A percentile compares a stretch with the other conserved stretches of the same genome.
phyloP scores from a whole-genome alignment of 2,329 filamentous ascomycete genomes.

The Chaetomiaceae sp. region DNA sequence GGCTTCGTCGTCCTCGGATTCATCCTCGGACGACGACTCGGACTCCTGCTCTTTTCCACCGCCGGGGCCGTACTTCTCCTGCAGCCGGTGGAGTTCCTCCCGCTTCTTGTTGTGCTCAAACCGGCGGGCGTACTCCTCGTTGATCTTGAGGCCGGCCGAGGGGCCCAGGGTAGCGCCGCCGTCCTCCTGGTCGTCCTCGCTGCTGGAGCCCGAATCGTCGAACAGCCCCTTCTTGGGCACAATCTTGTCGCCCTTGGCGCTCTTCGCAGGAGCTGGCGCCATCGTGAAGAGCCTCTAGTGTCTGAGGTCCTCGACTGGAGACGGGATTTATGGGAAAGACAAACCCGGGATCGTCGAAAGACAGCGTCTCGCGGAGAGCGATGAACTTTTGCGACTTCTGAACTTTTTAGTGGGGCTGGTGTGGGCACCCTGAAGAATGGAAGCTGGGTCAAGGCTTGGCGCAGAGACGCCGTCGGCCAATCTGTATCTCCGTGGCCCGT shows the following conservation, averaged over 20 bases:
- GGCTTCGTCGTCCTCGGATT: conserved; percentile 86
- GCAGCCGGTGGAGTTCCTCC: conserved; percentile 78
- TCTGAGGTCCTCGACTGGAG: neutral
- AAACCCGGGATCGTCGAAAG: no score
- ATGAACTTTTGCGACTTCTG: conserved; percentile 10
- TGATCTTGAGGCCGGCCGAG: conserved; percentile 63
- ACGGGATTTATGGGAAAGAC: no score
- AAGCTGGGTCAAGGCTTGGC: neutral
- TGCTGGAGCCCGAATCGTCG: conserved; percentile 45
- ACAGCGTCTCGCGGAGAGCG: neutral
- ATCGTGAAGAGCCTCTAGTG: conserved; percentile 2
- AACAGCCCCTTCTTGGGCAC: conserved; percentile 46
- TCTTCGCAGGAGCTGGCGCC: conserved; percentile 12
- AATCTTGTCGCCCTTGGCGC: conserved; percentile 20
- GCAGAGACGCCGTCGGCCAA: neutral
- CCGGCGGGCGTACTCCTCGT: conserved; percentile 79
- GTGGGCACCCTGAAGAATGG: conserved; percentile 3
- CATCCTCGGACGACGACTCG: conserved; percentile 61
- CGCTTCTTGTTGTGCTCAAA: conserved; percentile 98
- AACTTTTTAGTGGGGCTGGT: conserved; percentile 31
- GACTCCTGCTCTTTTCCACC: conserved; percentile 40
- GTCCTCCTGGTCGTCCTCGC: conserved; percentile 39
- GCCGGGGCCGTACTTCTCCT: conserved; percentile 68
- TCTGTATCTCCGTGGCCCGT: neutral
- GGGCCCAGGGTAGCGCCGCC: conserved; percentile 34